Evolutionary conservation across 345 rosid genomes (phyloP).

Genomic region (Arabis alpina): DNA sequence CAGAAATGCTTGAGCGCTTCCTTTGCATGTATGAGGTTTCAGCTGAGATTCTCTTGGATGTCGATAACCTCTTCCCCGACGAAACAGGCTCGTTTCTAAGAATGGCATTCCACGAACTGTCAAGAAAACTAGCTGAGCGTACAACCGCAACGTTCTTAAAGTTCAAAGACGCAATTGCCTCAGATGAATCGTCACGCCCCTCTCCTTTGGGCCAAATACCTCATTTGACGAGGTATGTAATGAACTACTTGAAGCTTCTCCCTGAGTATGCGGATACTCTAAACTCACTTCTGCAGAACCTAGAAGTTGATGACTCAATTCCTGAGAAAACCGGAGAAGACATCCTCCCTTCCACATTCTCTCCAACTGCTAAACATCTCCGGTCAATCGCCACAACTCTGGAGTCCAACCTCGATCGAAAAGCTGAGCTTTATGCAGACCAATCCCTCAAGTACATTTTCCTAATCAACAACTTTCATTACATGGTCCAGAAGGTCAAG

Average conservation of each 20-base stretch:
- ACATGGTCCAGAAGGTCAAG: conserved; percentile 77
- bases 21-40: conserved; percentile 75
- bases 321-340: conserved; percentile 42
- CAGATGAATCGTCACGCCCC: conserved; percentile 50
- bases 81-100: conserved; percentile 57
- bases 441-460: conserved; percentile 57
- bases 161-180: conserved; percentile 54
- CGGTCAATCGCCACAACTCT: conserved; percentile 52
- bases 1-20: conserved; percentile 67
- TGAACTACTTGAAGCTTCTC: conserved; percentile 74
- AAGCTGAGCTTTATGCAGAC: conserved; percentile 61
- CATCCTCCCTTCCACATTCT: conserved; percentile 46
- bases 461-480: conserved; percentile 71
- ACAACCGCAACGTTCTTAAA: conserved; percentile 54
- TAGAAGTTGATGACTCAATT: conserved; percentile 44
- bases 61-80: conserved; percentile 57
- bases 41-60: conserved; percentile 51
- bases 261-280: conserved; percentile 55
- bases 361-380: conserved; percentile 63
- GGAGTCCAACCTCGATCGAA: conserved; percentile 55
- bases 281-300: conserved; percentile 56
- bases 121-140: conserved; percentile 47
- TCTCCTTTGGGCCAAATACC: conserved; percentile 63
- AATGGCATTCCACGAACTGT: conserved; percentile 57
- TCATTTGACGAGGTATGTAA: conserved; percentile 70